Evolutionary conservation across 352 stramenopile genomes (phyloP).

Genomic region (Proteromonas lacertae): DNA sequence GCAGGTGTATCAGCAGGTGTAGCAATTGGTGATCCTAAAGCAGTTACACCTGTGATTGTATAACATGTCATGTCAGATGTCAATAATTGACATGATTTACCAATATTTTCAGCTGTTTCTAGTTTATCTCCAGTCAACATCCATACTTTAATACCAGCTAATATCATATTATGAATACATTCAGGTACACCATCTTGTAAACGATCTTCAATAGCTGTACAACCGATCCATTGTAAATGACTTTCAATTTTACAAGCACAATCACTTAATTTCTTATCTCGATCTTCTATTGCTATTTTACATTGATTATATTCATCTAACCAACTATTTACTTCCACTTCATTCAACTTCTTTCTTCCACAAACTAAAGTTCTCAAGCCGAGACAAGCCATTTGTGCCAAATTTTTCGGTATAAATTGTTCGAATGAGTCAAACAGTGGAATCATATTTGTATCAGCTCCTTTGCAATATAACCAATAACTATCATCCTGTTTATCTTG

Average conservation of each 20-base stretch:
- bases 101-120: constrained; percentile 93
- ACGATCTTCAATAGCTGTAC: constrained; percentile 79
- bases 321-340: constrained; percentile 17
- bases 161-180: constrained; percentile 60
- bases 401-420: constrained; percentile 8
- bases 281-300: neutral
- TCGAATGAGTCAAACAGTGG: neutral
- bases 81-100: constrained; percentile 71
- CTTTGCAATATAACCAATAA: constrained; percentile 8
- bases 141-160: constrained; percentile 89
- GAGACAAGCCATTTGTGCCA: neutral
- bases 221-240: constrained; percentile 19
- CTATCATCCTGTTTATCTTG: constrained; percentile 14
- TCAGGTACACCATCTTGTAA: constrained; percentile 74
- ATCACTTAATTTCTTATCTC: neutral
- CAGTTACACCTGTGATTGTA: constrained; percentile 34
- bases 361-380: constrained; percentile 32
- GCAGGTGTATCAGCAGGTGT: too few relatives aligned
- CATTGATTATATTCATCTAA: constrained; percentile 1
- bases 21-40: too few relatives aligned
- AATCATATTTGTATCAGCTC: constrained; percentile 10
- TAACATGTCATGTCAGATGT: constrained; percentile 66
- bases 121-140: constrained; percentile 96
- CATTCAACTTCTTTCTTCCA: constrained; percentile 13
- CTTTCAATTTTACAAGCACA: neutral